Conservation (phyloP, 1,284 basidiomycete species). For the Fereydounia khargensis region DNA sequence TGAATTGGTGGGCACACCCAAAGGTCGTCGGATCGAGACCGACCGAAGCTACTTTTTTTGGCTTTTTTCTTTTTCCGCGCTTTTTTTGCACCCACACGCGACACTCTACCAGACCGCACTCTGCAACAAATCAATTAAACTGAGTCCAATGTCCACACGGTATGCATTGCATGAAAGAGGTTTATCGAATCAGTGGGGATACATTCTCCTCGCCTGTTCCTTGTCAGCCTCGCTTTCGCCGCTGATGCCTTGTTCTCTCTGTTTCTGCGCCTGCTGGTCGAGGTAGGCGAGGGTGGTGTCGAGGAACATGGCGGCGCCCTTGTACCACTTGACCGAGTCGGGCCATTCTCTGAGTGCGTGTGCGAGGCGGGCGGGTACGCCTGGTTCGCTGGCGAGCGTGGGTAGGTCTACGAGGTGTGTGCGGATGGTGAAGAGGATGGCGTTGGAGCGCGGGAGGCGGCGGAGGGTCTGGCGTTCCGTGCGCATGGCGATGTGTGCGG, state of each 20-base stretch:
- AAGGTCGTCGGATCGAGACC: slow-evolving; percentile 45
- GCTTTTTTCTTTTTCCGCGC: not conserved
- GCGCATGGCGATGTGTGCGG: slow-evolving; percentile 56
- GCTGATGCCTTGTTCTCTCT: slow-evolving; percentile 56
- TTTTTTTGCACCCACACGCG: too few species aligned
- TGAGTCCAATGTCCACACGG: too few species aligned
- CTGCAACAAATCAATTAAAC: too few species aligned
- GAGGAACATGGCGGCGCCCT: slow-evolving; percentile 63
- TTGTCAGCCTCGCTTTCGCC: too few species aligned
- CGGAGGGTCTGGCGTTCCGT: slow-evolving; percentile 73
- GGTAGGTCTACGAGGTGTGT: slow-evolving; percentile 69
- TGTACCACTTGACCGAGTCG: slow-evolving; percentile 64
- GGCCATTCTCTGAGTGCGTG: slow-evolving; percentile 71
- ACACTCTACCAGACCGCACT: too few species aligned
- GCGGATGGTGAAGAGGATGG: slow-evolving; percentile 71
- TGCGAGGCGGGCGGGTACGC: slow-evolving; percentile 68
- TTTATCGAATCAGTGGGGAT: too few species aligned
- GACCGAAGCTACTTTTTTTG: slow-evolving; percentile 35
- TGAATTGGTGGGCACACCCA: slow-evolving; percentile 9
- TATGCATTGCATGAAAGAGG: too few species aligned
- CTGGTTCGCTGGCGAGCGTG: slow-evolving; percentile 65
- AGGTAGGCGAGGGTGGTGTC: slow-evolving; percentile 62
- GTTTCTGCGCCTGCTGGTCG: slow-evolving; percentile 61
- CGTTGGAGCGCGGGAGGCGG: slow-evolving; percentile 62
- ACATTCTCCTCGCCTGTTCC: too few species aligned